Conservation (phyloP, 495 filamentous ascomycete genomes). For the Podospora comata region DNA sequence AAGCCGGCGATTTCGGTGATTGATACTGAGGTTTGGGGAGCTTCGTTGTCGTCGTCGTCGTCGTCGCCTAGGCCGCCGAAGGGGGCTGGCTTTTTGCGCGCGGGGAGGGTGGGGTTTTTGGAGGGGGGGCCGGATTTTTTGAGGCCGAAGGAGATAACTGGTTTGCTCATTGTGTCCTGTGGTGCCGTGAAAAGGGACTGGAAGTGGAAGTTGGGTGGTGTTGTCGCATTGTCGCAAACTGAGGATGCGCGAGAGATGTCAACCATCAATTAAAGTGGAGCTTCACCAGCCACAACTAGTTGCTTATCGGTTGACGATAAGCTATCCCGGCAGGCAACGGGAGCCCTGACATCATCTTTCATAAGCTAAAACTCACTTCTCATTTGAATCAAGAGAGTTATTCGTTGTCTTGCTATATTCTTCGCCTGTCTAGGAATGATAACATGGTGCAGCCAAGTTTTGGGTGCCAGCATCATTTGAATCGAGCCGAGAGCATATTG, state of each 20-base stretch:
- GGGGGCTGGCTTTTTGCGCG: constrained; percentile 24
- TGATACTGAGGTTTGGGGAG: constrained; percentile 9
- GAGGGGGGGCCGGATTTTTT: constrained; percentile 27
- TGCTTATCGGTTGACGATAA: constrained; percentile 8
- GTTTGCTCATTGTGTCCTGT: constrained; percentile 26
- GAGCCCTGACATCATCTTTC: background rate
- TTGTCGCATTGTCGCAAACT: constrained; percentile 1
- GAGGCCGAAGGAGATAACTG: constrained; percentile 40
- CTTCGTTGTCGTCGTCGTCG: constrained; percentile 25
- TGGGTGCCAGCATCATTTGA: too few relatives aligned
- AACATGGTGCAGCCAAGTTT: too few relatives aligned
- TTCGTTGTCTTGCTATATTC: too few relatives aligned
- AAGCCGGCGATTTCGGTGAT: constrained; percentile 28
- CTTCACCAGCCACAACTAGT: constrained; percentile 9
- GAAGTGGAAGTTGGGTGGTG: background rate
- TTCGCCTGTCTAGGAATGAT: too few relatives aligned
- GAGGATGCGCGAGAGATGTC: background rate
- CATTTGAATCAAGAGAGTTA: too few relatives aligned
- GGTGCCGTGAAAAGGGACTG: background rate
- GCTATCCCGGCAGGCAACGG: background rate
- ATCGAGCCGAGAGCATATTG: too few relatives aligned
- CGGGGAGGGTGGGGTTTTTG: constrained; percentile 20
- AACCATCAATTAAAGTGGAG: background rate
- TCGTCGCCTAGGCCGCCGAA: constrained; percentile 32
- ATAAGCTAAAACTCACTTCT: background rate